Base-by-base conservation (phyloP, 2,329 filamentous ascomycete species). In the Fonsecaea monophora region DNA sequence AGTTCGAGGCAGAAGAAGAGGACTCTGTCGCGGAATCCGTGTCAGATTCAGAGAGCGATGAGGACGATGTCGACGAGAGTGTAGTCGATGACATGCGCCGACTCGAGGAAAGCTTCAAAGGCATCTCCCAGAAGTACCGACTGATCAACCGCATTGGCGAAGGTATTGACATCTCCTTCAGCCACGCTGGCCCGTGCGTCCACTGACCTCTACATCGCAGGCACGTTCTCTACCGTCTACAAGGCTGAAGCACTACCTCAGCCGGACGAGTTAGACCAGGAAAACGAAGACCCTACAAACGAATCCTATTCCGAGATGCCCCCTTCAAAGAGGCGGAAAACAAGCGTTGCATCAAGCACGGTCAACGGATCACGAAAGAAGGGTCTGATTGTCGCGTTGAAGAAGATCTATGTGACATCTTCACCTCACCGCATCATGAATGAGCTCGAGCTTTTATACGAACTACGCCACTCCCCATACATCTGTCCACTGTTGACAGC, bases 331-430 rank as follows among this genome's bases (percentile, higher is more conserved):
- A 83, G 77, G 72, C 79, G 78, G 65, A 82, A 79, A 73, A 78
- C 68, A 35, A 68, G 70, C 75, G 45, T 73, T 77, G 61, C 76
- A 21, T 75, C 73, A 25, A 78, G 77, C 48, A 50, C 10, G 55
- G 30, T 45, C 18, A 40, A 32, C 9, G 42, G 60, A 32, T 45
- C 48, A 18, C 81, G 81, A 62, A 82, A 81, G 59, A 85, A 82
- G 71, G 83, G 90, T 30, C 92, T 90, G 76, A 98, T 90, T 75
- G 96, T 99, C 69, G 95, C 96, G 21, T 92, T 99, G 79, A 99
- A 99, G 82, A 99, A 99, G 82, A 99, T 99, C 73, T 99, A 99
- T 78, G 95, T 98, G 71, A 99, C 96, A 0, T 97, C 94, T 69
- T 97, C 93, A 72, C 95, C 95, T 0, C 85, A 89, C 34, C 91